A percentile compares a stretch with the other conserved stretches of the same genome.
Evolutionary conservation across 2,329 filamentous ascomycete genomes (phyloP).

Genomic region (Paraphaeosphaeria sporulosa): DNA sequence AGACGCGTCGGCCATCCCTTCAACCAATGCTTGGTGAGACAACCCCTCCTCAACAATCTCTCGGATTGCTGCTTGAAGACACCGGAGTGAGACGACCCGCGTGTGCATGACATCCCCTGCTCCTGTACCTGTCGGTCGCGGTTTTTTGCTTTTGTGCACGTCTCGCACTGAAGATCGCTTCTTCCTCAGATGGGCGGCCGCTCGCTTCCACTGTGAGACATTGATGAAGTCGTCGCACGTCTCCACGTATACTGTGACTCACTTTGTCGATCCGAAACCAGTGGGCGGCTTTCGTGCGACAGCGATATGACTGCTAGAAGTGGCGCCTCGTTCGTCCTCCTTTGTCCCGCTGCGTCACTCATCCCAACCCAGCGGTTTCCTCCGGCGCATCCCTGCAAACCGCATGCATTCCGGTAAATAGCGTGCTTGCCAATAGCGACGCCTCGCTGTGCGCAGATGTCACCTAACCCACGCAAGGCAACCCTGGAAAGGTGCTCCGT

Average conservation of each 20-base stretch:
- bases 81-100: conserved; percentile 18
- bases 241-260: not conserved
- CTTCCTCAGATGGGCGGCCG: not conserved
- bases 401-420: conserved; percentile 1
- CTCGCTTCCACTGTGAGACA: not conserved
- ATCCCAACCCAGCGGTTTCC: conserved; percentile 1
- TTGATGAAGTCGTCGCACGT: not conserved
- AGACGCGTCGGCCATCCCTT: conserved; percentile 11
- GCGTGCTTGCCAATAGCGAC: conserved; percentile 19
- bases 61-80: conserved; percentile 4
- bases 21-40: conserved; percentile 10
- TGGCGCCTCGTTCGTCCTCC: not conserved
- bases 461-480: conserved; percentile 7
- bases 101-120: conserved; percentile 12
- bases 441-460: conserved; percentile 6
- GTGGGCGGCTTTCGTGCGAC: conserved; percentile 1
- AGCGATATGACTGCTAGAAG: not conserved
- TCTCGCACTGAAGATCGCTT: not conserved
- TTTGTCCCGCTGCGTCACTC: not conserved
- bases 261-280: not conserved
- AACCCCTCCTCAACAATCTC: conserved; percentile 13
- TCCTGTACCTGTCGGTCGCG: not conserved
- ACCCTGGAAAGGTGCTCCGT: not conserved
- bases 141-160: not conserved
- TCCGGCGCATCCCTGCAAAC: not conserved